Base-by-base conservation (phyloP, 2,329 filamentous ascomycete genomes). In the Curvularia hawaiiensis region DNA sequence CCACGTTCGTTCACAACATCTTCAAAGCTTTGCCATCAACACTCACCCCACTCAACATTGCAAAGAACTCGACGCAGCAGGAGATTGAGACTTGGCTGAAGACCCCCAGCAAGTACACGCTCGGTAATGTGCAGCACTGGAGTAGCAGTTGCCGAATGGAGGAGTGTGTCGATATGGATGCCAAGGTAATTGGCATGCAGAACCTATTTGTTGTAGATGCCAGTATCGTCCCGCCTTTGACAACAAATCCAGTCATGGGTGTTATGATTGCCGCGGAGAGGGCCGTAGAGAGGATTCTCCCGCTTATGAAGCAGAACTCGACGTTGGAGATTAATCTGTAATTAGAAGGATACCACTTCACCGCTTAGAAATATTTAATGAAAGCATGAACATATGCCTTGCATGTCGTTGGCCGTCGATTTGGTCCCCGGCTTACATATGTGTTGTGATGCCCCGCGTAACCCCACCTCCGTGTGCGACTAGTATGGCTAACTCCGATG, bases 231-330 rank as follows among this genome's bases (percentile, higher is more conserved):
- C 68, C 77, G 30, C 82, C 82, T 0, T 66, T 85, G 63, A 84
- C 81, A 0, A 81, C 82, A 1, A 85, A 85, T 63, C 83, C 83
- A 1, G 81, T 83, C 61, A 82, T 84, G 67, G 82, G 81, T 0
- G 77, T 83, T 26, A 84, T 85, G 81, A 78, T 82, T 20, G 82
- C 80, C 4, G 83, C 77, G 0, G 83, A 85, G 73, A 78, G 77
- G 61, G 83, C 79, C 1, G 76, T 79, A 3, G 83, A 84, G 70
- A 73, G 79, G 62, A 82, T 85, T 62, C 67, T 79, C 58, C 70
- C 62, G 20, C 38, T 56, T 9, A 45, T 26, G 28, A 31, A 46
- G 40, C 22, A 26, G 43, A 30, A 11, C 5, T 20, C 11, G 6
- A n/a, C 5, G 5, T 18, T 31, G 28, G 16, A 46, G 11, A 46